Evolutionary conservation across 2,329 filamentous ascomycete species (phyloP).

Genomic region (Hypoxylon sp.): DNA sequence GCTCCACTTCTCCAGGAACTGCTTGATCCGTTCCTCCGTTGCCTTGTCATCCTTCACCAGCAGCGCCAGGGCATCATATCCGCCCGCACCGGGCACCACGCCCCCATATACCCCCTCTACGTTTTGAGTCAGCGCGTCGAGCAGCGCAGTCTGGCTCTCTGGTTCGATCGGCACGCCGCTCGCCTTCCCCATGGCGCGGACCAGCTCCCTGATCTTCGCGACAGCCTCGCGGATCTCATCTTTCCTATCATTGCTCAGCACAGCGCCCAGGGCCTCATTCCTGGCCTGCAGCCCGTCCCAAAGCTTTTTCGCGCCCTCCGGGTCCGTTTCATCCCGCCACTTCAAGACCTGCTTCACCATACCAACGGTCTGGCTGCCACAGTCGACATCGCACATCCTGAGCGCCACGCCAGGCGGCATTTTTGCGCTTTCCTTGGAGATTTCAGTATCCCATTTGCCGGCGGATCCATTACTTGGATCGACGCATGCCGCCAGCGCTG

Average conservation of each 20-base stretch:
- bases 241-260: conserved; percentile 66
- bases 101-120: conserved; percentile 88
- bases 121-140: conserved; percentile 77
- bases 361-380: conserved; percentile 89
- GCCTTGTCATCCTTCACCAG: conserved; percentile 79
- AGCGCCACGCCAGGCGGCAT: conserved; percentile 81
- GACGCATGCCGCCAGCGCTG: conserved; percentile 73
- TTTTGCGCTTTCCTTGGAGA: conserved; percentile 75
- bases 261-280: conserved; percentile 77
- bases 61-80: conserved; percentile 89
- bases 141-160: conserved; percentile 81
- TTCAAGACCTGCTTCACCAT: conserved; percentile 94
- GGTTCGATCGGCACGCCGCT: conserved; percentile 92
- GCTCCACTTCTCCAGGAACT: conserved; percentile 76
- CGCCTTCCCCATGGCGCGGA: conserved; percentile 79
- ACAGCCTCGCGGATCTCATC: conserved; percentile 61
- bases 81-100: conserved; percentile 93
- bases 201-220: conserved; percentile 68
- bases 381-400: conserved; percentile 96
- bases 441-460: conserved; percentile 83
- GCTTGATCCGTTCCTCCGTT: conserved; percentile 70
- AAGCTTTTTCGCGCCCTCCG: conserved; percentile 72
- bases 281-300: conserved; percentile 81
- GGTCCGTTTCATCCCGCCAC: conserved; percentile 78
- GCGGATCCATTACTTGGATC: conserved; percentile 55